A percentile compares a stretch with the other conserved stretches of the same genome.
Evolutionary conservation across 176 grass and related monocot species (phyloP).

Genomic region (Oryza nivara): DNA sequence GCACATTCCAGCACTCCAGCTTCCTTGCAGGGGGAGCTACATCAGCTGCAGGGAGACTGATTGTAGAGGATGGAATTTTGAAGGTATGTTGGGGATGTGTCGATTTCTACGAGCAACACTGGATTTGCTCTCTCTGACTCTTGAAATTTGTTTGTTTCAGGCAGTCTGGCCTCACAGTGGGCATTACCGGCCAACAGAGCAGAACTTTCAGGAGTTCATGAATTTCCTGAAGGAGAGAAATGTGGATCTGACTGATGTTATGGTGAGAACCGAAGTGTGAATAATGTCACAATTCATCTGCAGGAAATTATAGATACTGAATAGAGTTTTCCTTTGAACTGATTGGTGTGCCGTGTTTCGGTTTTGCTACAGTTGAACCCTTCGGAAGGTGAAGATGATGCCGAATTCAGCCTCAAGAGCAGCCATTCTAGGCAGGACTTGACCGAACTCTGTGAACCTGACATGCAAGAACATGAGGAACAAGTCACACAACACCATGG

Average conservation of each 20-base stretch:
- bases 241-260: constrained; percentile 54
- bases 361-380: constrained; percentile 27
- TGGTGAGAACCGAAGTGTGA: constrained; percentile 27
- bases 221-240: constrained; percentile 63
- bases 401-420: constrained; percentile 32
- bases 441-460: constrained; percentile 23
- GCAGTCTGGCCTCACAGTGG: constrained; percentile 74
- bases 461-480: constrained; percentile 4
- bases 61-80: constrained; percentile 61
- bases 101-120: not conserved
- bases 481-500: not conserved
- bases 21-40: constrained; percentile 85
- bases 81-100: constrained; percentile 39
- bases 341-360: not conserved
- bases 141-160: constrained; percentile 32
- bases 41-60: constrained; percentile 67
- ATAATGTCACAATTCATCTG: not conserved
- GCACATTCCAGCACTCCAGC: constrained; percentile 82
- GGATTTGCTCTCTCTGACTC: not conserved
- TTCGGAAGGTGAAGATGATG: constrained; percentile 41
- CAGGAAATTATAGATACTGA: not conserved
- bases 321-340: not conserved
- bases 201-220: constrained; percentile 73
- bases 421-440: constrained; percentile 39
- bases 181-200: constrained; percentile 69